Percentiles rank a stretch among this genome's conserved stretches.
phyloP scores from a whole-genome alignment of 106 monocot species.

The Vanilla planifolia region DNA sequence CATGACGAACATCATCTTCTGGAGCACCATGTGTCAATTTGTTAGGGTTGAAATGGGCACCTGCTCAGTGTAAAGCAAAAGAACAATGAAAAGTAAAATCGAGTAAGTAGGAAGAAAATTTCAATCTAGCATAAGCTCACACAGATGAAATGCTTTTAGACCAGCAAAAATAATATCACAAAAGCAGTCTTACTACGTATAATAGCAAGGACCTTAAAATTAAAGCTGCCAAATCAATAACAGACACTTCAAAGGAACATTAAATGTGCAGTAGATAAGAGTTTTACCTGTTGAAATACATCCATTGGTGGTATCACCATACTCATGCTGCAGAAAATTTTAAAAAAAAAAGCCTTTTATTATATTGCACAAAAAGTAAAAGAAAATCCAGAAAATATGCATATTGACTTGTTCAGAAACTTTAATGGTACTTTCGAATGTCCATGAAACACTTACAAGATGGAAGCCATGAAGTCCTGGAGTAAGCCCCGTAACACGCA shows the following conservation, averaged over 20 bases:
- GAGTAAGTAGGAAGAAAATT: neutral
- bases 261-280: neutral
- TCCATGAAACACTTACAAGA: constrained; percentile 28
- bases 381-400: neutral
- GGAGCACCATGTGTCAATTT: constrained; percentile 65
- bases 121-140: neutral
- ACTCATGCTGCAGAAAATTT: constrained; percentile 48
- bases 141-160: neutral
- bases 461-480: constrained; percentile 82
- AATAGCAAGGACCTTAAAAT: neutral
- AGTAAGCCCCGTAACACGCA: constrained; percentile 54
- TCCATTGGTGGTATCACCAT: constrained; percentile 80
- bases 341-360: too few species aligned
- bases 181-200: neutral
- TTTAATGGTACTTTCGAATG: neutral
- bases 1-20: constrained; percentile 66
- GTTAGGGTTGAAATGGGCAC: constrained; percentile 71
- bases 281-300: constrained; percentile 66
- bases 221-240: neutral
- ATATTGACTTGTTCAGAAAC: neutral
- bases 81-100: too few species aligned
- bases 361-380: neutral
- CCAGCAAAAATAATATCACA: neutral
- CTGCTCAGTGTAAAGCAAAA: constrained; percentile 9
- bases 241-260: neutral